Percentiles rank a stretch among this genome's conserved stretches.
These are phyloP conservation scores for Nepenthes alata DNA, from an alignment of 179 eudicot species.

Conservation along the genomic window DNA sequence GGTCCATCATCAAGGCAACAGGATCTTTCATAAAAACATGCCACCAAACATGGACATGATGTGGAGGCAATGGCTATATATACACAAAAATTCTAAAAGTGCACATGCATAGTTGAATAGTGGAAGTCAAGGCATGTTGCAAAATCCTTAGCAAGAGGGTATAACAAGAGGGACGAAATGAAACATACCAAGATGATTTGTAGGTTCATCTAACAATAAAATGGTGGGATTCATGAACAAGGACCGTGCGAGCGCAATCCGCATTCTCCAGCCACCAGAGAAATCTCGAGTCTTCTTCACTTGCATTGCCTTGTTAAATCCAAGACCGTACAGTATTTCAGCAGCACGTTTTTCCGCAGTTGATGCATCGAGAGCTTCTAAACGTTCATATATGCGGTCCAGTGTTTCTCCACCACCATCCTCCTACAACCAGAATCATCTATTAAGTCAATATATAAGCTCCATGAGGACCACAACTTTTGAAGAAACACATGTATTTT, in stretches of 20 bases:
- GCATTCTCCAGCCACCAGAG: conserved; percentile 99
- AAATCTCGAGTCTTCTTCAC: conserved; percentile 83
- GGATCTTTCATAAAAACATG: no score
- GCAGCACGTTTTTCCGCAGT: conserved; percentile 99
- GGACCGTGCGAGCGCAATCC: conserved; percentile 89
- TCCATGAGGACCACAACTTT: not conserved
- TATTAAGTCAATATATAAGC: not conserved
- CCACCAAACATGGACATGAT: no score
- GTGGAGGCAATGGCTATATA: no score
- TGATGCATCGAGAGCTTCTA: conserved; percentile 83
- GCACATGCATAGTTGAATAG: not conserved
- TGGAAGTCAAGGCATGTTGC: not conserved
- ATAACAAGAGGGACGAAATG: not conserved
- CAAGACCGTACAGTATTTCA: conserved; percentile 87
- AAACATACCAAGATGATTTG: conserved; percentile 86
- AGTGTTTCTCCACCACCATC: conserved; percentile 92
- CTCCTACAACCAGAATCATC: conserved; percentile 31
- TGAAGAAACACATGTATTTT: not conserved
- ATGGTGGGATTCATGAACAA: conserved; percentile 93
- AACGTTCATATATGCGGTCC: conserved; percentile 83
- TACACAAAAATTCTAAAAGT: not conserved
- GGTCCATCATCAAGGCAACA: no score
- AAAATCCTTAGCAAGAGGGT: not conserved
- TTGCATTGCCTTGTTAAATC: conserved; percentile 82
- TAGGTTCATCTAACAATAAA: conserved; percentile 84